Evolutionary conservation across 2,329 filamentous ascomycete species (phyloP), one percentile per base, ranked within the genome.

Genomic region (Sodiomyces alkalinus): DNA sequence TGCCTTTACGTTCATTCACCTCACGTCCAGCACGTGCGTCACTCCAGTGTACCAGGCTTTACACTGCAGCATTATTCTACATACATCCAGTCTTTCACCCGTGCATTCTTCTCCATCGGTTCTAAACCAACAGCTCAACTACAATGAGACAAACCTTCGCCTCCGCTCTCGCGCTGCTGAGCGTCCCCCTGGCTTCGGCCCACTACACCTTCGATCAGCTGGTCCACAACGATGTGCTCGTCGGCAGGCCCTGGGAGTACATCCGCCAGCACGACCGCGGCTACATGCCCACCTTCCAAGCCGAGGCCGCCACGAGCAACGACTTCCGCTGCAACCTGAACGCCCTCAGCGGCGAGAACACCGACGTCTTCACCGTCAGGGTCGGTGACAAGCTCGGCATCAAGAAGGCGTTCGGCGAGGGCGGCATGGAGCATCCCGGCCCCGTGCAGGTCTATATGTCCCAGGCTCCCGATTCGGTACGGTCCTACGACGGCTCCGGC

Each of bases 401-500:
- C 14, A 31, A 33, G 30, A 30, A 34, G 28, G 31, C 30, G 23
- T n/a, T n/a, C n/a, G n/a, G n/a, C n/a, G n/a, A n/a, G n/a, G 38
- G 26, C n/a, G 34, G 29, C 11, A 40, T 40, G 23, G n/a, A 22
- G 14, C 36, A 40, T 30, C 38, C 38, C n/a, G 38, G 38, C 13
- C 36, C 38, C n/a, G 12, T 28, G n/a, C 30, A 33, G 19, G 30
- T 40, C 27, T 40, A 39, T 29, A 27, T 56, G 35, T 55, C 53
- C 22, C 51, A 49, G 37, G 50, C 53, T 8, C 48, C 51, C 3
- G 37, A 44, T 18, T 39, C 46, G 22, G 51, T 48, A 6, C 37
- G 45, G 5, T 41, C 43, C 18, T 56, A 55, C 38, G 46, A 52
- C 24, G 53, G 49, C 19, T 47, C 46, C 27, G 52, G 50, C 12